Evolutionary conservation across 139 green algal species (phyloP).

Genomic region (Raphidocelis subcapitata): DNA sequence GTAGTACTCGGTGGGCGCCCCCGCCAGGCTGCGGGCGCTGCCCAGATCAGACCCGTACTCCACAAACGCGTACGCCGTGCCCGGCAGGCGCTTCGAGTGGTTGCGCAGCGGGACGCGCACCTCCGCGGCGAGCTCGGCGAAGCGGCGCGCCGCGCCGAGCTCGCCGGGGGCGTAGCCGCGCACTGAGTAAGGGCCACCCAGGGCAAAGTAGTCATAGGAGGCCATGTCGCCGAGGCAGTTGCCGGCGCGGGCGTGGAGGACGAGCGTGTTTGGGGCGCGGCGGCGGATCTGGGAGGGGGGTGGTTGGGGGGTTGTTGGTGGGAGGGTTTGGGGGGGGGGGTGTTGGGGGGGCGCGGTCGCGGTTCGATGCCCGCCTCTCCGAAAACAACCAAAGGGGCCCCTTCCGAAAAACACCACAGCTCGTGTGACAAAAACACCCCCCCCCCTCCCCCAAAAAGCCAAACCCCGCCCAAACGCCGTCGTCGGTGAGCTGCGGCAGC

Average conservation of each 20-base stretch:
- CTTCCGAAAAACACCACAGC: too few relatives aligned
- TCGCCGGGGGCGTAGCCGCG: conserved; percentile 94
- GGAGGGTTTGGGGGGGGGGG: too few relatives aligned
- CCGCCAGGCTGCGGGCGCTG: conserved; percentile 53
- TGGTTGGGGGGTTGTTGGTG: too few relatives aligned
- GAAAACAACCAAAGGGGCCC: conserved; percentile 12
- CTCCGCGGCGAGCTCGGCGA: conserved; percentile 83
- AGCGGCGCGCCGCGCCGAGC: conserved; percentile 76
- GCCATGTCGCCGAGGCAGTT: conserved; percentile 84
- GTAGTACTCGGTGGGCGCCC: conserved; percentile 95
- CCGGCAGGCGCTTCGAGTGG: conserved; percentile 32
- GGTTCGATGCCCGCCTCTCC: too few relatives aligned
- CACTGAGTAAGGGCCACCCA: conserved; percentile 93
- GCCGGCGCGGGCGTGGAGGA: conserved; percentile 71
- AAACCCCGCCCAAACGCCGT: conserved; percentile 58
- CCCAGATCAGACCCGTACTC: conserved; percentile 89
- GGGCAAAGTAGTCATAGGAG: conserved; percentile 90
- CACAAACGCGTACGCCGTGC: conserved; percentile 83
- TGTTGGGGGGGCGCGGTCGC: too few relatives aligned
- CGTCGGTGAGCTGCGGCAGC: conserved; percentile 45
- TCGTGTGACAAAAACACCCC: not conserved
- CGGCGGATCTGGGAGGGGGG: too few relatives aligned
- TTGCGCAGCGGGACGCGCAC: conserved; percentile 68
- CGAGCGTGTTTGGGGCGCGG: conserved; percentile 64
- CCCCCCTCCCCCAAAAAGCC: conserved; percentile 34